A percentile compares a stretch with the other conserved stretches of the same genome.
Evolutionary conservation across 495 filamentous ascomycete species (phyloP).

Genomic region (Penicillium paradoxum): DNA sequence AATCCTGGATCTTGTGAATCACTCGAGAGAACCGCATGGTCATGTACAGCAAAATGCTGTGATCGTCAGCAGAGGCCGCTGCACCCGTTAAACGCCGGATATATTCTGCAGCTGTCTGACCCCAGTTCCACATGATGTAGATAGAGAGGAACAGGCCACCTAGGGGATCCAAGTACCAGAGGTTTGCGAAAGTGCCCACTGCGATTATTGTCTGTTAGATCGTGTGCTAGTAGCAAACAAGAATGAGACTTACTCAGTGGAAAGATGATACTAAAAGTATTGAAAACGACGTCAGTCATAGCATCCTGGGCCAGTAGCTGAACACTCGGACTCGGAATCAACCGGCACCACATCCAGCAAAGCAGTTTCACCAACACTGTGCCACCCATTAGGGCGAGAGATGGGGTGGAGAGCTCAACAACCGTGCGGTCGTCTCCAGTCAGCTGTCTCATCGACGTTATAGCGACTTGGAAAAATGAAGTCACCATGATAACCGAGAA

Average conservation of each 20-base stretch:
- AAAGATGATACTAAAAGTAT: conserved; percentile 77
- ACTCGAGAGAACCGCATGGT: conserved; percentile 92
- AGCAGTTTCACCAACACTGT: conserved; percentile 77
- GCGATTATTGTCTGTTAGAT: conserved; percentile 1
- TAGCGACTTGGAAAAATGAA: conserved; percentile 77
- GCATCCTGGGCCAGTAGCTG: conserved; percentile 72
- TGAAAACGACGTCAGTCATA: conserved; percentile 80
- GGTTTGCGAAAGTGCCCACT: conserved; percentile 69
- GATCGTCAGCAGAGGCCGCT: conserved; percentile 71
- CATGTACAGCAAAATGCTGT: conserved; percentile 82
- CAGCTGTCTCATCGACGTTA: conserved; percentile 68
- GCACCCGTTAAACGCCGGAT: conserved; percentile 81
- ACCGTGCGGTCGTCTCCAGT: conserved; percentile 58
- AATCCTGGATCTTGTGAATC: conserved; percentile 80
- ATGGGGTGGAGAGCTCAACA: conserved; percentile 65
- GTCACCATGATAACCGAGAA: conserved; percentile 84
- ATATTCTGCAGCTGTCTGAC: conserved; percentile 65
- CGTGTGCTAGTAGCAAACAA: neutral
- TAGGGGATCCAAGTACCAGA: conserved; percentile 84
- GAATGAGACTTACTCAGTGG: conserved; percentile 18
- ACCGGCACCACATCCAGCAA: conserved; percentile 89
- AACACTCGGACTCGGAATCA: conserved; percentile 83
- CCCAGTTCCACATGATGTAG: conserved; percentile 86
- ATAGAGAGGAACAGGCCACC: conserved; percentile 77
- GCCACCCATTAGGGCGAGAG: conserved; percentile 73